Evolutionary conservation across 331 rosid species (phyloP), one percentile per base, ranked within the genome.

Genomic region (Erythrophleum ivorense): DNA sequence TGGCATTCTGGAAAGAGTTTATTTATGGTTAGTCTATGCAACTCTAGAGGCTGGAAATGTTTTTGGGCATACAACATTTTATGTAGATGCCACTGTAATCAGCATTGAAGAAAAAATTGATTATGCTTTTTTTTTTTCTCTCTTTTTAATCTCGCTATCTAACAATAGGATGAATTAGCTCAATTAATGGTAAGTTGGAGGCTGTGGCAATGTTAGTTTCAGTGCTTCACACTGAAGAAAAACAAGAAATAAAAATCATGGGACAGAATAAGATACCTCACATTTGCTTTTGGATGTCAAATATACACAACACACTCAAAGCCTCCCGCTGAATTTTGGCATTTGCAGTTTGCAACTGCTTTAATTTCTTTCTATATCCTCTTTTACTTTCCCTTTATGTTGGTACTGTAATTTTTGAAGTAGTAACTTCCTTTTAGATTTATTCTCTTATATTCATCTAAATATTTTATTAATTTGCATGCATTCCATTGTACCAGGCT

Each of bases 401-500:
- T 59, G 73, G 5, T 70, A 50, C 67, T 19, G 48, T 16, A 43
- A 49, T 29, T 24, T 71, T 49, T 34, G 29, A 55, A 65, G 50
- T 41, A 64, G 53, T 36, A 55, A 45, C 46, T 31, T 49, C 6
- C 59, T 12, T 12, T 71, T 48, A 15, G 31, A 76, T 46, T 78
- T 63, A 4, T 77, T 21, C 41, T 69, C 41, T 21, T 67, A 43
- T 29, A 62, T 83, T 54, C 72, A 7, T 73, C 34, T 33, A 43
- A 53, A 68, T 69, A 41, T 45, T 36, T 33, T 18, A 36, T 43
- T 34, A 34, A 54, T 52, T 5, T 54, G 63, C 73, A 38, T 43
- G 52, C 50, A 31, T 71, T 74, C 14, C 55, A 71, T 80, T 38
- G 38, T 41, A 46, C 9, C 88, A 96, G 99, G 98, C 86, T 18